These are phyloP conservation scores for Ostreobium quekettii DNA, from an alignment of 139 green algal genomes.

Conservation along the genomic window DNA sequence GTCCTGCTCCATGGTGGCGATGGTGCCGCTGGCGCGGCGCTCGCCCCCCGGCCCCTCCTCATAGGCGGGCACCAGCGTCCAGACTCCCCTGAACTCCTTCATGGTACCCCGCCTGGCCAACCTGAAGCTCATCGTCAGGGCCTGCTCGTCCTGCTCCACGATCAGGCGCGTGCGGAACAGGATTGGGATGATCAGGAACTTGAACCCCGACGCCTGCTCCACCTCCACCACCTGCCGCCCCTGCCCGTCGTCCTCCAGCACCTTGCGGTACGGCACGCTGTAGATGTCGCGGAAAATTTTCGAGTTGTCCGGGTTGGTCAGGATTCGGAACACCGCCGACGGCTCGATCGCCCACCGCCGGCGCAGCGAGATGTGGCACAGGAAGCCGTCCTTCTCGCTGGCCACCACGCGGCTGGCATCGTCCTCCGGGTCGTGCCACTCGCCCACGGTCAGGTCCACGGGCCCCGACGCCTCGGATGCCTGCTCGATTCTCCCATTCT, in stretches of 20 bases:
- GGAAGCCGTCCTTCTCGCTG: no score
- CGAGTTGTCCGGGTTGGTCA: constrained; percentile 15
- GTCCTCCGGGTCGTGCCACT: no score
- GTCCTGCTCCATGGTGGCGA: constrained; percentile 9
- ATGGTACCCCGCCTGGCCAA: constrained; percentile 11
- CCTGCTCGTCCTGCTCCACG: constrained; percentile 3
- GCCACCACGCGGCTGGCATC: no score
- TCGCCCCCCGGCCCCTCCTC: neutral
- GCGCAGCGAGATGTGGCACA: no score
- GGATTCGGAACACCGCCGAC: no score
- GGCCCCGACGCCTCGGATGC: no score
- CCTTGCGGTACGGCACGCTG: neutral
- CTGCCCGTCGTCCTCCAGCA: constrained; percentile 11
- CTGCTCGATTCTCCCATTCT: no score
- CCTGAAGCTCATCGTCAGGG: constrained; percentile 9
- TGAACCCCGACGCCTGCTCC: constrained; percentile 14
- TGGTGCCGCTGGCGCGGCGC: neutral
- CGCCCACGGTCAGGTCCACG: no score
- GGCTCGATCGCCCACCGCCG: no score
- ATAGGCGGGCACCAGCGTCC: constrained; percentile 11
- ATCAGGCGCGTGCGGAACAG: constrained; percentile 5
- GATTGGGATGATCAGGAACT: constrained; percentile 17
- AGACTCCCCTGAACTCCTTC: constrained; percentile 14
- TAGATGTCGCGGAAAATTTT: constrained; percentile 14
- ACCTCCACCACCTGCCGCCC: constrained; percentile 9